Percentiles rank a stretch among this genome's conserved stretches.
These are phyloP conservation scores for Amaranthus palmeri DNA, from an alignment of 148 eudicot genomes.

Conservation along the genomic window DNA sequence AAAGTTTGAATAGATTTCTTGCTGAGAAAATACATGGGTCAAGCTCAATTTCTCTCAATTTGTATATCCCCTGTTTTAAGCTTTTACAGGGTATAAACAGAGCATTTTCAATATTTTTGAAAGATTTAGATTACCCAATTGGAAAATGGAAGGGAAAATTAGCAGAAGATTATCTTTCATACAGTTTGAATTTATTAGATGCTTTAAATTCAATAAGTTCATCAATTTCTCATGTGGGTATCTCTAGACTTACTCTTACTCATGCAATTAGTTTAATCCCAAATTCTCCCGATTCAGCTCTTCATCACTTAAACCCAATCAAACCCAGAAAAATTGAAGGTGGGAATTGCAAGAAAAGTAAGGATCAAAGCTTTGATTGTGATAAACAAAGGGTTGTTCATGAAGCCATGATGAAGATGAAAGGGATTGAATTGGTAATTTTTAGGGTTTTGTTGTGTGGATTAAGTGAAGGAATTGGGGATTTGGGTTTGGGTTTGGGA, in stretches of 20 bases:
- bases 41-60: conserved; percentile 30
- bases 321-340: conserved; percentile 11
- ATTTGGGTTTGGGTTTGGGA: conserved; percentile 6
- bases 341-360: neutral
- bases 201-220: conserved; percentile 40
- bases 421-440: conserved; percentile 33
- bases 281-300: conserved; percentile 11
- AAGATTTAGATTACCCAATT: conserved; percentile 54
- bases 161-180: conserved; percentile 42
- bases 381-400: conserved; percentile 35
- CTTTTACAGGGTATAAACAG: conserved; percentile 34
- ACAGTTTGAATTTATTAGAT: conserved; percentile 48
- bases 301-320: conserved; percentile 21
- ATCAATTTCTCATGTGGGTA: conserved; percentile 44
- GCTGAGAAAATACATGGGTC: conserved; percentile 25
- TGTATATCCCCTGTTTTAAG: conserved; percentile 35
- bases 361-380: neutral
- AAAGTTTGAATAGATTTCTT: conserved; percentile 23
- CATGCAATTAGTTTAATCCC: conserved; percentile 37
- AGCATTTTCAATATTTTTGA: conserved; percentile 49
- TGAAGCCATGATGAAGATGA: conserved; percentile 43
- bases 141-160: conserved; percentile 40
- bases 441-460: conserved; percentile 40
- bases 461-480: conserved; percentile 32
- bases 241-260: conserved; percentile 33